These are phyloP conservation scores for Blastomyces gilchristii DNA, from an alignment of 2,329 filamentous ascomycete species.

Conservation along the genomic window DNA sequence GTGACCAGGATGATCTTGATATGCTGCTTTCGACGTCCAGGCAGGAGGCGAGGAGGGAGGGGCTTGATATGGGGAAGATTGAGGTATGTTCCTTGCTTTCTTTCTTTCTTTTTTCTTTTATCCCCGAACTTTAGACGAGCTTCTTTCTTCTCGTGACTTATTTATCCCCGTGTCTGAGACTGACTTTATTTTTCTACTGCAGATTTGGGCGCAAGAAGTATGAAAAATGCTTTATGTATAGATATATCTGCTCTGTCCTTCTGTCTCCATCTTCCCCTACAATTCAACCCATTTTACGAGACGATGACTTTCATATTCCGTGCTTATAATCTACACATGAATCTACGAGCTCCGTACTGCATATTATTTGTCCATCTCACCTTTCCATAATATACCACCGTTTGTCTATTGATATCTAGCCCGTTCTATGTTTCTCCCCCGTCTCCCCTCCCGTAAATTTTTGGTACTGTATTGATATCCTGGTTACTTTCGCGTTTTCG, in stretches of 20 bases:
- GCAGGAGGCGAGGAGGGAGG: constrained; percentile 59
- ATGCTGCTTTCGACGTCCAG: constrained; percentile 67
- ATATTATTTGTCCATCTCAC: background rate
- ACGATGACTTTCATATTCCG: background rate
- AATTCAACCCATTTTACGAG: background rate
- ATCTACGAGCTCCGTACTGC: background rate
- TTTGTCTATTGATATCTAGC: background rate
- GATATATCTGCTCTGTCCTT: background rate
- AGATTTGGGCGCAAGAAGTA: constrained; percentile 19
- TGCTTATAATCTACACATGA: background rate
- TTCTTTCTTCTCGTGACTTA: background rate
- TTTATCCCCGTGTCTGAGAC: background rate
- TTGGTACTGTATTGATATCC: background rate
- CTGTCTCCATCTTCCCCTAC: background rate
- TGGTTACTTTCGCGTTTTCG: background rate
- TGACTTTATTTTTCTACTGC: constrained; percentile 1
- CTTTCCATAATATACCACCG: background rate
- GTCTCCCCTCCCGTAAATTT: background rate
- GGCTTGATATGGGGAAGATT: constrained; percentile 79
- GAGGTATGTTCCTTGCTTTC: constrained; percentile 55
- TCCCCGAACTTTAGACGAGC: background rate
- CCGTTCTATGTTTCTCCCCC: background rate
- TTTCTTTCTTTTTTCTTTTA: background rate
- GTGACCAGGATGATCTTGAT: constrained; percentile 90
- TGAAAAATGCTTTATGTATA: background rate